phyloP scores from a whole-genome alignment of 768 basidiomycete species.

The Russula lepida region DNA sequence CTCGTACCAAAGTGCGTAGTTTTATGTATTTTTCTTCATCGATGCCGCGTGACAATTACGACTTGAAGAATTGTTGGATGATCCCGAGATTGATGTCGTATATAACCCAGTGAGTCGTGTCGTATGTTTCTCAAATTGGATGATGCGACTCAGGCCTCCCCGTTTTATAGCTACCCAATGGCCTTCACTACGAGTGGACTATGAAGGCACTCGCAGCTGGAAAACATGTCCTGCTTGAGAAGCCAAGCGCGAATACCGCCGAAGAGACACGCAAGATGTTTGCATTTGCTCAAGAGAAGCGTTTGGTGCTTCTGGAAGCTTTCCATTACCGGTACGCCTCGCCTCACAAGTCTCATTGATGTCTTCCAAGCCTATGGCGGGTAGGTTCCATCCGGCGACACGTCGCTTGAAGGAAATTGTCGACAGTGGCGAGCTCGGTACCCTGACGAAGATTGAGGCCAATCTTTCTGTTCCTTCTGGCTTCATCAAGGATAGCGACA shows the following conservation, averaged over 20 bases:
- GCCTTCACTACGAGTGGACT: slow-evolving; percentile 58
- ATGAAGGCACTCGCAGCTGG: slow-evolving; percentile 53
- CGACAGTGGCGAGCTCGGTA: slow-evolving; percentile 47
- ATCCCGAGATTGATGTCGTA: slow-evolving; percentile 45
- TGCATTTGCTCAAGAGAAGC: slow-evolving; percentile 39
- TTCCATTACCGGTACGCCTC: slow-evolving; percentile 45
- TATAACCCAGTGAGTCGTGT: slow-evolving; percentile 49
- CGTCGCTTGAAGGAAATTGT: slow-evolving; percentile 46
- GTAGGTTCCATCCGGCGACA: slow-evolving; percentile 53
- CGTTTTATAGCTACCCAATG: slow-evolving; percentile 42
- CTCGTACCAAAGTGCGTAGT: slow-evolving; percentile 42
- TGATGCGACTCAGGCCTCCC: background rate
- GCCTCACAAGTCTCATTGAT: background rate
- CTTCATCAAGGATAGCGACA: slow-evolving; percentile 32
- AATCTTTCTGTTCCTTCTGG: slow-evolving; percentile 33
- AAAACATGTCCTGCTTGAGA: slow-evolving; percentile 59
- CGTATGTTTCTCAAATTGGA: background rate
- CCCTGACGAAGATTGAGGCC: slow-evolving; percentile 37
- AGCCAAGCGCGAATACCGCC: slow-evolving; percentile 45
- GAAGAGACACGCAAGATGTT: slow-evolving; percentile 47
- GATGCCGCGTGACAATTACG: background rate
- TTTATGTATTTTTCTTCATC: background rate
- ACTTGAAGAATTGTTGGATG: slow-evolving; percentile 39
- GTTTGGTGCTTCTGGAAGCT: slow-evolving; percentile 50
- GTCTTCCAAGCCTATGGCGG: background rate